These are phyloP conservation scores for Triticum dicoccoides DNA, from an alignment of 176 grass and related monocot species.

Conservation along the genomic window DNA sequence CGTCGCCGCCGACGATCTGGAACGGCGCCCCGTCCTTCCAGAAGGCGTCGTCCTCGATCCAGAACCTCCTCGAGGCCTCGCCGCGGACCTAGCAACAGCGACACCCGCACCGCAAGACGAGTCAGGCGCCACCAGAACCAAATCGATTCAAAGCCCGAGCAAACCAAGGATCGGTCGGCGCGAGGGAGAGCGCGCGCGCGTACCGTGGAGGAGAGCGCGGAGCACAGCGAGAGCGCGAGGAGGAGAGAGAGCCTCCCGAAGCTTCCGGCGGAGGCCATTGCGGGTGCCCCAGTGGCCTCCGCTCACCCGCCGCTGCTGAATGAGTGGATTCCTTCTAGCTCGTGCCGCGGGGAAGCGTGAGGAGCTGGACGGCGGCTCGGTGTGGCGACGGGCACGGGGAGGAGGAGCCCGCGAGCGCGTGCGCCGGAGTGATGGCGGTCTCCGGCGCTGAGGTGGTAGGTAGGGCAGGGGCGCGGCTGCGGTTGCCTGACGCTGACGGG, in stretches of 20 bases:
- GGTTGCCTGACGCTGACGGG: background rate
- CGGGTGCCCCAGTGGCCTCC: background rate
- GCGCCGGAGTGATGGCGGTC: no score
- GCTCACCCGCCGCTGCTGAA: background rate
- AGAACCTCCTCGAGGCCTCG: conserved; percentile 49
- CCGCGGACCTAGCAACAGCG: background rate
- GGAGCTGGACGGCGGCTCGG: background rate
- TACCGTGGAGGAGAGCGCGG: conserved; percentile 21
- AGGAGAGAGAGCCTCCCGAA: conserved; percentile 13
- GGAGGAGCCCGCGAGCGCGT: background rate
- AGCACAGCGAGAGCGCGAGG: conserved; percentile 26
- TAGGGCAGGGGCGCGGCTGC: background rate
- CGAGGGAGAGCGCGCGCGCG: background rate
- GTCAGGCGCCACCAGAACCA: background rate
- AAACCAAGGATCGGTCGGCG: background rate
- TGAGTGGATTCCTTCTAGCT: background rate
- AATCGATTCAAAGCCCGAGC: background rate
- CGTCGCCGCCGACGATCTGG: conserved; percentile 86
- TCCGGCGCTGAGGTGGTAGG: background rate
- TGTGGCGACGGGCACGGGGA: background rate
- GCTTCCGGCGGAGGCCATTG: conserved; percentile 31
- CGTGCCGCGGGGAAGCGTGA: background rate
- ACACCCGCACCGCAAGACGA: background rate
- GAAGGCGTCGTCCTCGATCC: conserved; percentile 80
- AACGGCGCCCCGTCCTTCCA: conserved; percentile 69